A percentile compares a stretch with the other conserved stretches of the same genome.
These are phyloP conservation scores for Eucommia ulmoides DNA, from an alignment of 257 asterid genomes.

Conservation along the genomic window DNA sequence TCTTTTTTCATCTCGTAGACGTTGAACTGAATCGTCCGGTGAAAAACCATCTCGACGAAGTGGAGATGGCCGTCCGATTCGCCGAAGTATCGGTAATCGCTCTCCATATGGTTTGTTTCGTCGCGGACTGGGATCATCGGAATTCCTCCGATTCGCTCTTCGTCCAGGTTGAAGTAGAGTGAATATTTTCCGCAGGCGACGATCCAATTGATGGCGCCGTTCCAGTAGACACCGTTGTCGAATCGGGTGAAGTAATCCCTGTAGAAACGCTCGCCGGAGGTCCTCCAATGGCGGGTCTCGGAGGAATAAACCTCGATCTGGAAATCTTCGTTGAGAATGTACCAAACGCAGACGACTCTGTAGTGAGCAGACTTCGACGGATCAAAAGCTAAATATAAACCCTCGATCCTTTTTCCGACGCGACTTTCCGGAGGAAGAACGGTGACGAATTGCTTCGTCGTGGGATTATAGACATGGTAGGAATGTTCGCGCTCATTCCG, in stretches of 20 bases:
- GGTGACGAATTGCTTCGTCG: slow-evolving; percentile 9
- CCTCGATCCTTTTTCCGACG: slow-evolving; percentile 1
- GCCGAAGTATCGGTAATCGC: slow-evolving; percentile 14
- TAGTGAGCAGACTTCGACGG: slow-evolving; percentile 14
- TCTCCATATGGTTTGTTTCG: background rate
- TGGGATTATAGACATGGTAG: slow-evolving; percentile 26
- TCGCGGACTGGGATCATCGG: slow-evolving; percentile 4
- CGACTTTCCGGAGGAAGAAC: slow-evolving; percentile 14
- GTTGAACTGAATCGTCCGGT: slow-evolving; percentile 1
- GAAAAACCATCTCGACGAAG: slow-evolving; percentile 6
- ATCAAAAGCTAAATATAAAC: slow-evolving; percentile 25
- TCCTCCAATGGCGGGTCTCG: slow-evolving; percentile 21
- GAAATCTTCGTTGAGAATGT: background rate
- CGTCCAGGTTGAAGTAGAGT: slow-evolving; percentile 10
- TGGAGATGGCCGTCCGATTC: slow-evolving; percentile 26
- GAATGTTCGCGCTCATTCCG: too few species aligned
- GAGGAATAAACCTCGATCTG: slow-evolving; percentile 25
- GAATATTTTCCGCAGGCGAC: background rate
- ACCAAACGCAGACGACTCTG: slow-evolving; percentile 19
- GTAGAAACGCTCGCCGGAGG: slow-evolving; percentile 11
- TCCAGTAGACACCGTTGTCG: slow-evolving; percentile 16
- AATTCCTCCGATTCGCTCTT: slow-evolving; percentile 7
- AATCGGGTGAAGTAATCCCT: background rate
- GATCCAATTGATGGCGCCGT: slow-evolving; percentile 18
- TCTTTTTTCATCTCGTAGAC: slow-evolving; percentile 27